Evolutionary conservation across 2,329 filamentous ascomycete genomes (phyloP).

Genomic region (Epichloe bromicola): DNA sequence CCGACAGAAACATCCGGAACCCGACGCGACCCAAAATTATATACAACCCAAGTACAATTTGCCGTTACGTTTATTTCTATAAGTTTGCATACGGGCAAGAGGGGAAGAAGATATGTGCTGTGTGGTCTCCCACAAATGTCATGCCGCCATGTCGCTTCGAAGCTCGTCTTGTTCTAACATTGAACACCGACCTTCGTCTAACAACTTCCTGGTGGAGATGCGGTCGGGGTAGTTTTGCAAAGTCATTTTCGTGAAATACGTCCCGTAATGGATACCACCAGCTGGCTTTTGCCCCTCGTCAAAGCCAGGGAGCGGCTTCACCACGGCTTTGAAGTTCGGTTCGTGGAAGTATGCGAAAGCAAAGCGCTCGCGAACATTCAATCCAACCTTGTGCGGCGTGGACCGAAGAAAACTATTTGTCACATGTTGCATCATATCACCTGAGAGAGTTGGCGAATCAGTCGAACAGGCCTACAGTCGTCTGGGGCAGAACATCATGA

Average conservation of each 20-base stretch:
- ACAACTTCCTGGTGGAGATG: conserved; percentile 27
- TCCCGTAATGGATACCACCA: conserved; percentile 37
- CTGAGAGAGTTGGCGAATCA: conserved; percentile 11
- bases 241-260: conserved; percentile 38
- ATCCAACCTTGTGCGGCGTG: conserved; percentile 36
- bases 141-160: conserved; percentile 12
- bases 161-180: conserved; percentile 10
- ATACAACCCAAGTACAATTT: too few species aligned
- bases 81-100: too few species aligned
- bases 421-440: conserved; percentile 40
- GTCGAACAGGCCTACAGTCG: not conserved
- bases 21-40: too few species aligned
- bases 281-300: conserved; percentile 16
- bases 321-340: conserved; percentile 32
- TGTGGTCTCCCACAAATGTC: not conserved
- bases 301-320: conserved; percentile 29
- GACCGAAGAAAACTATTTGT: conserved; percentile 31
- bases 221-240: conserved; percentile 35
- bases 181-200: conserved; percentile 15
- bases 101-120: not conserved
- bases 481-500: not conserved
- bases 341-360: conserved; percentile 40
- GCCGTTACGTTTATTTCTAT: too few species aligned
- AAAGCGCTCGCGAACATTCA: conserved; percentile 33
- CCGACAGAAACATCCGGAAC: not conserved